phyloP scores from a whole-genome alignment of 2,329 filamentous ascomycete genomes.

The Alternaria incomplexa region DNA sequence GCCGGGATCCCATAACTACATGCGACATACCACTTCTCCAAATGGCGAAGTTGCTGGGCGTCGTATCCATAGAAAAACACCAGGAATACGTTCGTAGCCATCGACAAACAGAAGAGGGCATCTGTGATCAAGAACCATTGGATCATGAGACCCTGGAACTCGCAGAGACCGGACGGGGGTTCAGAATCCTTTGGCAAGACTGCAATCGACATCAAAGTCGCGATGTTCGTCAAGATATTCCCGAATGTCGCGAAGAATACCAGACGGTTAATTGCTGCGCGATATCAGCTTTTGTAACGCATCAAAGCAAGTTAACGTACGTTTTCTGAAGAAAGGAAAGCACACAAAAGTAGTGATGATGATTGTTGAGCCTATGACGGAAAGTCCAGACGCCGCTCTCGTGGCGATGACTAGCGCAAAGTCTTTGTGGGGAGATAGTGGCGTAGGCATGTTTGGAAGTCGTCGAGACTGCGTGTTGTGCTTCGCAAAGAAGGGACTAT shows the following conservation, averaged over 20 bases:
- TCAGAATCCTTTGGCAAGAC: slow-evolving; percentile 53
- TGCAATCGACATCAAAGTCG: slow-evolving; percentile 72
- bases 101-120: slow-evolving; percentile 45
- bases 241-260: slow-evolving; percentile 85
- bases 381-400: slow-evolving; percentile 72
- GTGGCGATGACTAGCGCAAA: slow-evolving; percentile 67
- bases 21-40: slow-evolving; percentile 74
- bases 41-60: slow-evolving; percentile 64
- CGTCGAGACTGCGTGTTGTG: not conserved
- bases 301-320: not conserved
- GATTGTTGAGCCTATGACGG: slow-evolving; percentile 72
- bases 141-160: slow-evolving; percentile 79
- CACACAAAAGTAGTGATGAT: slow-evolving; percentile 73
- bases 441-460: slow-evolving; percentile 11
- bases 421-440: slow-evolving; percentile 20
- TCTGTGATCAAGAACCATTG: slow-evolving; percentile 67
- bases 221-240: slow-evolving; percentile 78
- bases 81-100: slow-evolving; percentile 84
- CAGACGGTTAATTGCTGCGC: slow-evolving; percentile 73
- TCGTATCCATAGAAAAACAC: slow-evolving; percentile 80
- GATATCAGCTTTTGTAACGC: not conserved
- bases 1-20: slow-evolving; percentile 77
- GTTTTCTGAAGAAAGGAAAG: slow-evolving; percentile 77
- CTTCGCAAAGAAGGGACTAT: not conserved
- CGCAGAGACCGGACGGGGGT: slow-evolving; percentile 65